phyloP scores from a whole-genome alignment of 495 filamentous ascomycete species.

The Schizothecium vesticola region DNA sequence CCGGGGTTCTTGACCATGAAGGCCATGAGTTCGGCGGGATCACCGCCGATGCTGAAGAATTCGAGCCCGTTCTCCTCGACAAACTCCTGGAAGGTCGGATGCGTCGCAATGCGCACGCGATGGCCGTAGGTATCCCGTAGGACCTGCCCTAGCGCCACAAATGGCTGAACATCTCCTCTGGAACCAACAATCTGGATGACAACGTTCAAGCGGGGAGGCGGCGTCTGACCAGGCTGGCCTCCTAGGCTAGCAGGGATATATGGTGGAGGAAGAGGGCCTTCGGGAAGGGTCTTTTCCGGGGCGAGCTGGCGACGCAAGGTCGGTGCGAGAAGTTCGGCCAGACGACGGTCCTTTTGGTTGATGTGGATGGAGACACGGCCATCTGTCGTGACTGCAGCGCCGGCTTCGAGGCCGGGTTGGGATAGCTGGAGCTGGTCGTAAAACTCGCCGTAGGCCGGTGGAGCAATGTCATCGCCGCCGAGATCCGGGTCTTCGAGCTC shows the following conservation, averaged over 20 bases:
- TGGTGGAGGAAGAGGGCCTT: constrained; percentile 44
- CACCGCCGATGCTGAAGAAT: constrained; percentile 68
- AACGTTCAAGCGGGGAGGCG: constrained; percentile 58
- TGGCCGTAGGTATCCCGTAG: constrained; percentile 64
- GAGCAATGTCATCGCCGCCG: constrained; percentile 30
- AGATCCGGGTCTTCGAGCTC: constrained; percentile 27
- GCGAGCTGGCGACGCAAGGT: constrained; percentile 56
- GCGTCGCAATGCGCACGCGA: constrained; percentile 64
- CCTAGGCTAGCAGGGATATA: constrained; percentile 60
- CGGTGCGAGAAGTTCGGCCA: constrained; percentile 62
- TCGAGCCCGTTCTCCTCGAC: constrained; percentile 61
- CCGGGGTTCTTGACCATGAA: constrained; percentile 80
- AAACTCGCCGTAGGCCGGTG: constrained; percentile 42
- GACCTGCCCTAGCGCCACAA: constrained; percentile 64
- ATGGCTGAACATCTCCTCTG: constrained; percentile 72
- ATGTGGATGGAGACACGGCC: constrained; percentile 74
- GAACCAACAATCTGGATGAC: constrained; percentile 77
- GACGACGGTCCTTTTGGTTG: constrained; percentile 54
- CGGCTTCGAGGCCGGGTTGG: constrained; percentile 45
- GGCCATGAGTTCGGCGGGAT: constrained; percentile 70
- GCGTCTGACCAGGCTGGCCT: constrained; percentile 52
- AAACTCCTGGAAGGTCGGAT: constrained; percentile 62
- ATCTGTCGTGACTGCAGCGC: constrained; percentile 50
- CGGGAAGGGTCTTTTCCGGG: constrained; percentile 28
- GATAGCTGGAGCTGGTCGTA: constrained; percentile 43